Evolutionary conservation across 495 filamentous ascomycete genomes (phyloP), one percentile per base, ranked within the genome.

Genomic region (Aspergillus homomorphus): DNA sequence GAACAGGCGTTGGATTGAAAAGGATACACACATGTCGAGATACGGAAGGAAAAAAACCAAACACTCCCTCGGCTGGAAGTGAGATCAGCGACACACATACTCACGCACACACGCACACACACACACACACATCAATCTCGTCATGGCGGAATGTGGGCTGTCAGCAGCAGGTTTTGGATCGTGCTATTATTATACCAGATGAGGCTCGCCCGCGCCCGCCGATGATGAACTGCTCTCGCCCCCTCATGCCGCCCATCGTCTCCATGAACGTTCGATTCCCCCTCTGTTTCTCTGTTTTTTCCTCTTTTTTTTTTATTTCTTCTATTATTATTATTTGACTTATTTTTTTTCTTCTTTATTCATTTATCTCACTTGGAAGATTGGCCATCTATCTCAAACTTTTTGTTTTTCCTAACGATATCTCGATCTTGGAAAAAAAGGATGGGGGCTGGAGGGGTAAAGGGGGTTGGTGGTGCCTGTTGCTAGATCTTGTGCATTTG

Each of bases 191-290:
- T 66, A 60, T 64, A 64, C 56, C 62, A 64, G 66, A 70, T 63
- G 33, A 38, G 33, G 33, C 33, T 38, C 33, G 33, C 10, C n/a
- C n/a, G n/a, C 33, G 33, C 33, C 33, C n/a, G n/a, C 26, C 33
- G 33, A 38, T 38, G 72, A 70, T 67, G 69, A n/a, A 64, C 66
- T 68, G 67, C 67, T 62, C 57, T 42, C 51, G 57, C 58, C 65
- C 58, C 65, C 68, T 71, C 65, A 74, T 69, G 69, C 73, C 65
- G 67, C 66, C n/a, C 73, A 72, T 76, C 75, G 67, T 71, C 73
- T 75, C 73, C 69, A 70, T 69, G 73, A 74, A 66, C 64, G 66
- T 76, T 76, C 74, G 73, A 75, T 76, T 75, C 73, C 73, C 70
- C 72, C 69, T 76, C 70, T 74, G 73, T 73, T 73, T 55, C 62